A percentile compares a stretch with the other conserved stretches of the same genome.
Evolutionary conservation across 257 asterid species (phyloP).

Genomic region (Jacaranda copaia): DNA sequence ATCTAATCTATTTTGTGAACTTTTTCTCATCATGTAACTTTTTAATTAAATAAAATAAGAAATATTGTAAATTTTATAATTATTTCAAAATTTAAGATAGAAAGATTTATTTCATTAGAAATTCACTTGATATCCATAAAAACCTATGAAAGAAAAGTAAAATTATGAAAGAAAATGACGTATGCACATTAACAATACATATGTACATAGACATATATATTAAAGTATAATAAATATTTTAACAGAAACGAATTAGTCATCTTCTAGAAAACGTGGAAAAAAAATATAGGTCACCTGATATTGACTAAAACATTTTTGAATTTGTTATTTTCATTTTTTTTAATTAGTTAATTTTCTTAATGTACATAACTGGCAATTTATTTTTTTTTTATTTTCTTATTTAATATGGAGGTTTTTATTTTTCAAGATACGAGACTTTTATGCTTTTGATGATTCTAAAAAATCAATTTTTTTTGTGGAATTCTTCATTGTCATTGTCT

Average conservation of each 20-base stretch:
- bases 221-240: no score
- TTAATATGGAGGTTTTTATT: no score
- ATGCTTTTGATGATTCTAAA: neutral
- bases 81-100: neutral
- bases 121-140: no score
- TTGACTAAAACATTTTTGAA: neutral
- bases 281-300: conserved; percentile 1
- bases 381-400: no score
- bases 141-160: no score
- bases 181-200: no score
- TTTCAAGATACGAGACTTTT: neutral
- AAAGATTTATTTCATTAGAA: no score
- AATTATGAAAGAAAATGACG: no score
- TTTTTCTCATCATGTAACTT: neutral
- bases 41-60: neutral
- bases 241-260: conserved; percentile 2
- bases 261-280: conserved; percentile 15
- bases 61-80: neutral
- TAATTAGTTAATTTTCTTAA: neutral
- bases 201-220: no score
- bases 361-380: neutral
- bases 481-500: neutral
- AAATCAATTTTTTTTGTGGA: neutral
- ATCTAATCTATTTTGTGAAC: conserved; percentile 32
- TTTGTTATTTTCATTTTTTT: neutral